Conservation (phyloP, 2,329 filamentous ascomycete genomes). For the Hansfordia pulvinata region DNA sequence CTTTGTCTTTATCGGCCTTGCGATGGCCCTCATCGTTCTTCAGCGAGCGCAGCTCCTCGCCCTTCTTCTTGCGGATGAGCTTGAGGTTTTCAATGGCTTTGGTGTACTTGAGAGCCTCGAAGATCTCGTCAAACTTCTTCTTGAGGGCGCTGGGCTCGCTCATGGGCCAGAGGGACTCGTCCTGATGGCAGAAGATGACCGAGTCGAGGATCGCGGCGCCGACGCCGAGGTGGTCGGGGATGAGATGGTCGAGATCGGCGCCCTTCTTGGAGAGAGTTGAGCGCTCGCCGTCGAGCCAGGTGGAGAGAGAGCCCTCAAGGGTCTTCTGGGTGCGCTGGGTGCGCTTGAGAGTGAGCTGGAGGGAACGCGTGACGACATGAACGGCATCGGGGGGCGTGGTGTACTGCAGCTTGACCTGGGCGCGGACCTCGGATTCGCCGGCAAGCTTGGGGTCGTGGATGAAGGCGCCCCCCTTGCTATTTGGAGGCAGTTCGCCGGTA, state of each 20-base stretch:
- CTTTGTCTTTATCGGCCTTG: slow-evolving; percentile 75
- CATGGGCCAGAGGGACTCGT: slow-evolving; percentile 94
- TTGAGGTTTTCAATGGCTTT: slow-evolving; percentile 97
- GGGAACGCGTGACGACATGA: slow-evolving; percentile 70
- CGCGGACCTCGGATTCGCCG: slow-evolving; percentile 78
- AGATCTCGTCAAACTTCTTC: slow-evolving; percentile 94
- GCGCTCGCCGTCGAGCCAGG: slow-evolving; percentile 67
- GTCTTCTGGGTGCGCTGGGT: slow-evolving; percentile 64
- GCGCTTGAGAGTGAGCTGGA: slow-evolving; percentile 83
- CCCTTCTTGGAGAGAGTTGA: slow-evolving; percentile 67
- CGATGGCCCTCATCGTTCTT: slow-evolving; percentile 65
- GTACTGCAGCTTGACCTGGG: slow-evolving; percentile 85
- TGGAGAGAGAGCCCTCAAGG: slow-evolving; percentile 65
- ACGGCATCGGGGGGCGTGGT: slow-evolving; percentile 62
- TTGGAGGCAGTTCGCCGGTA: slow-evolving; percentile 83
- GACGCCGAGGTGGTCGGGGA: slow-evolving; percentile 79
- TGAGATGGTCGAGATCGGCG: slow-evolving; percentile 67
- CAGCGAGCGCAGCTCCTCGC: slow-evolving; percentile 57
- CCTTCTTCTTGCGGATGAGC: slow-evolving; percentile 68
- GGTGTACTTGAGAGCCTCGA: slow-evolving; percentile 92
- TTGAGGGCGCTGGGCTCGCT: slow-evolving; percentile 77
- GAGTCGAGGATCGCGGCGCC: slow-evolving; percentile 81
- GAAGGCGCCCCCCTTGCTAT: slow-evolving; percentile 82
- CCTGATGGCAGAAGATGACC: slow-evolving; percentile 97
- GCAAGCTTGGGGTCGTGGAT: slow-evolving; percentile 93